A percentile compares a stretch with the other conserved stretches of the same genome.
These are phyloP conservation scores for Chloranthus sessilifolius DNA, from an alignment of 164 flowering plant genomes.

Conservation along the genomic window DNA sequence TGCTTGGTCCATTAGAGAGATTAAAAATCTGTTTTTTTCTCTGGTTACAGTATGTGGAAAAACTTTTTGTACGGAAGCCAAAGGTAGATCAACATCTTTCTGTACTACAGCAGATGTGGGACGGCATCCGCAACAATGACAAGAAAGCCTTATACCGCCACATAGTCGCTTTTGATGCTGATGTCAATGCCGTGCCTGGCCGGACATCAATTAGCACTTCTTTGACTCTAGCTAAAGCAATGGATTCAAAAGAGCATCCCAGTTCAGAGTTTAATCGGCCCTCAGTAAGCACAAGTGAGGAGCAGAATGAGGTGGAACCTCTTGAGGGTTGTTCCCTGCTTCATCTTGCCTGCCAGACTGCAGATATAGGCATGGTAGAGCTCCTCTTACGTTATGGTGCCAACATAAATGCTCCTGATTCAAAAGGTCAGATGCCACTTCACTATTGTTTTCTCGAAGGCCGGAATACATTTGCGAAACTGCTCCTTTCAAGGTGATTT, in stretches of 20 bases:
- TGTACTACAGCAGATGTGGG: conserved; percentile 68
- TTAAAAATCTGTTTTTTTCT: conserved; percentile 5
- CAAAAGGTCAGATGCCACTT: conserved; percentile 51
- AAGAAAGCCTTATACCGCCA: conserved; percentile 69
- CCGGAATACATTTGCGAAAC: conserved; percentile 22
- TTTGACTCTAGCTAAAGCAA: conserved; percentile 46
- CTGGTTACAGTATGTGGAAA: conserved; percentile 68
- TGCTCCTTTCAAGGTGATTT: too few relatives aligned
- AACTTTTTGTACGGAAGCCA: conserved; percentile 50
- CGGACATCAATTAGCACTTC: conserved; percentile 31
- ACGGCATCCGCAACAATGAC: conserved; percentile 62
- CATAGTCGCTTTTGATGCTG: conserved; percentile 54
- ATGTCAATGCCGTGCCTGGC: conserved; percentile 53
- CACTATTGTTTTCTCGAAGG: conserved; percentile 43
- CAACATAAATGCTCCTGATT: conserved; percentile 40
- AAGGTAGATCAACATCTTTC: conserved; percentile 33
- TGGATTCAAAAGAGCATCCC: conserved; percentile 53
- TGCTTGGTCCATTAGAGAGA: too few relatives aligned
- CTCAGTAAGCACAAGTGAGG: conserved; percentile 14
- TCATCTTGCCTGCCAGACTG: conserved; percentile 60
- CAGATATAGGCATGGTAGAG: conserved; percentile 65
- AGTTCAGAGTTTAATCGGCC: conserved; percentile 18
- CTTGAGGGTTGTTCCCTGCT: conserved; percentile 46
- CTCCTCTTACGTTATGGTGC: conserved; percentile 66
- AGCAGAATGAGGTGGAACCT: conserved; percentile 18